Conservation (phyloP, 2,329 filamentous ascomycete genomes). For the Pseudopithomyces chartarum region DNA sequence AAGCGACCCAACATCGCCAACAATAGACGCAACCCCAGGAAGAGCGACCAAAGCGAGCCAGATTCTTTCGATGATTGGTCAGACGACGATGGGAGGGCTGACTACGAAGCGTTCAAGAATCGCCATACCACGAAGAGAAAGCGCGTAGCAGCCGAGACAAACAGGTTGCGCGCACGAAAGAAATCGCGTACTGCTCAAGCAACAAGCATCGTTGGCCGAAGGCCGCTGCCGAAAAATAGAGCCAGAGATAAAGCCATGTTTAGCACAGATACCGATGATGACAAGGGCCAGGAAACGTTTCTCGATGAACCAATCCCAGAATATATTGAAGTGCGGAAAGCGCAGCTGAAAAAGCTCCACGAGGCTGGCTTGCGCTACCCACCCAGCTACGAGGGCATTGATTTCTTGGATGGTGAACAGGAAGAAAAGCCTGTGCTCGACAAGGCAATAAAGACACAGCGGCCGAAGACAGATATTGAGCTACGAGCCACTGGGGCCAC, state of each 20-base stretch:
- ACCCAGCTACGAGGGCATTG: conserved; percentile 74
- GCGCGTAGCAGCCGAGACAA: conserved; percentile 55
- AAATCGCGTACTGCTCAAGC: conserved; percentile 52
- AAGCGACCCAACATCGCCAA: neutral
- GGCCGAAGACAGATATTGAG: conserved; percentile 74
- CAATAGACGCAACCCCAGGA: neutral
- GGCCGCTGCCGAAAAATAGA: conserved; percentile 27
- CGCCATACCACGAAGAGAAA: conserved; percentile 61
- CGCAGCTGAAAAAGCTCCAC: conserved; percentile 70
- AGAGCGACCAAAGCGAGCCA: neutral
- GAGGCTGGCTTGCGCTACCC: conserved; percentile 75
- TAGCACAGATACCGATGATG: conserved; percentile 38
- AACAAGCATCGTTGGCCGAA: conserved; percentile 50
- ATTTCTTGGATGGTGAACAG: conserved; percentile 74
- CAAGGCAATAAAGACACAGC: conserved; percentile 64
- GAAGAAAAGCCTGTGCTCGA: conserved; percentile 74
- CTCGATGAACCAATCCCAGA: conserved; percentile 69
- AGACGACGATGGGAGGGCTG: conserved; percentile 60
- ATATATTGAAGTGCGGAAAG: conserved; percentile 72
- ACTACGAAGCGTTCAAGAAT: conserved; percentile 69
- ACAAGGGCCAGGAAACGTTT: conserved; percentile 58
- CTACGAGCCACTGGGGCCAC: conserved; percentile 76
- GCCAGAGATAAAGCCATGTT: conserved; percentile 18
- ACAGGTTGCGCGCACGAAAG: conserved; percentile 53
- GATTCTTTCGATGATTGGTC: conserved; percentile 46